A percentile compares a stretch with the other conserved stretches of the same genome.
These are phyloP conservation scores for Tuber umbilicatum DNA, from an alignment of 495 filamentous ascomycete species.

Conservation along the genomic window DNA sequence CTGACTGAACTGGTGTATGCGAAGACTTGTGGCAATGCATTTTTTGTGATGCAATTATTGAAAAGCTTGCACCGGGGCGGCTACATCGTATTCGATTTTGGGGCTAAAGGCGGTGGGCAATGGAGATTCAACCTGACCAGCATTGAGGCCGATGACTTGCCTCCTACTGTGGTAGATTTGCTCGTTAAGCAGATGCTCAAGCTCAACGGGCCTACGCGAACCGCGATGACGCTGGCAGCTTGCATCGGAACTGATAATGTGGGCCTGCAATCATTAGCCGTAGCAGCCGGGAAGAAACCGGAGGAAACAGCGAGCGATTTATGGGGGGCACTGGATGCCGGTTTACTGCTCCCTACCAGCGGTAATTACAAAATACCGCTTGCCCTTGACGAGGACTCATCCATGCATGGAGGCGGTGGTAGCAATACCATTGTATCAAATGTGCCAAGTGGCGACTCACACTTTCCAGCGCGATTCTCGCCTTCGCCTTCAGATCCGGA, in stretches of 20 bases:
- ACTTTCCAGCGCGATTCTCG: constrained; percentile 31
- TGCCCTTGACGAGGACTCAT: constrained; percentile 12
- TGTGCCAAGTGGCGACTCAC: constrained; percentile 22
- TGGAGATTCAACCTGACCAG: constrained; percentile 42
- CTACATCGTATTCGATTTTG: constrained; percentile 40
- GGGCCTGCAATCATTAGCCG: constrained; percentile 33
- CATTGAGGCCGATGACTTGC: constrained; percentile 38
- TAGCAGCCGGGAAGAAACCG: constrained; percentile 36
- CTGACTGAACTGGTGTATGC: constrained; percentile 39
- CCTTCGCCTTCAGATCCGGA: constrained; percentile 34
- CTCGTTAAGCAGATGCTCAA: constrained; percentile 41
- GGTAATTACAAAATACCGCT: constrained; percentile 40
- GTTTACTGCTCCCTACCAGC: constrained; percentile 35
- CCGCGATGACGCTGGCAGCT: constrained; percentile 39
- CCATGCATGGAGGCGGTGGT: constrained; percentile 9
- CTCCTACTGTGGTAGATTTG: constrained; percentile 40
- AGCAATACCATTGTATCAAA: neutral
- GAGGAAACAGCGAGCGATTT: constrained; percentile 39
- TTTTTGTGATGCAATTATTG: constrained; percentile 41
- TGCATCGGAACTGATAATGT: constrained; percentile 40
- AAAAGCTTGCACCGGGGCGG: constrained; percentile 39
- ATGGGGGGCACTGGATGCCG: constrained; percentile 41
- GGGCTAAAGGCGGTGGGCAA: constrained; percentile 31
- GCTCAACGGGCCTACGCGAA: constrained; percentile 35
- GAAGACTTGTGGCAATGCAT: constrained; percentile 41